Evolutionary conservation across 345 rosid species (phyloP).

Genomic region (Salix exigua): DNA sequence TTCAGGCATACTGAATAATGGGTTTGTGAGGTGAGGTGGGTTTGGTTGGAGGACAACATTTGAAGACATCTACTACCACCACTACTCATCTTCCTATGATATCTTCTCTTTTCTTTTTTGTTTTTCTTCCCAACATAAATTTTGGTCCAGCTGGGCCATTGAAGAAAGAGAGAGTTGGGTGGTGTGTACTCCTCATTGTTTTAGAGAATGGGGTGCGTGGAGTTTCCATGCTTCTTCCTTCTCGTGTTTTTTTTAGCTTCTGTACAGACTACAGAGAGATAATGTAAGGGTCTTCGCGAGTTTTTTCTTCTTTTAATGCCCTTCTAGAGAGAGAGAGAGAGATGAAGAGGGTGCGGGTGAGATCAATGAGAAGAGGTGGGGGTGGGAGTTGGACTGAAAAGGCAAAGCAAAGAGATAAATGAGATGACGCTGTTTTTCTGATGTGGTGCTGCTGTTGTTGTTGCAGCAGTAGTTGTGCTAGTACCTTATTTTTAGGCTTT

Average conservation of each 20-base stretch:
- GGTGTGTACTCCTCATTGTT: constrained; percentile 32
- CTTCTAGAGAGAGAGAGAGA: neutral
- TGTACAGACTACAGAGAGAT: constrained; percentile 9
- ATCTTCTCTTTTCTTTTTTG: constrained; percentile 20
- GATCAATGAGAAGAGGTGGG: neutral
- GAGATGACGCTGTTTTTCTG: constrained; percentile 33
- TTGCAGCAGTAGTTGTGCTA: constrained; percentile 16
- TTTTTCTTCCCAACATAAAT: constrained; percentile 21
- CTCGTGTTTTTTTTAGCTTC: neutral
- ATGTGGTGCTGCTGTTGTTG: constrained; percentile 11
- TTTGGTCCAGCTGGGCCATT: constrained; percentile 68
- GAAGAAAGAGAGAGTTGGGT: constrained; percentile 31
- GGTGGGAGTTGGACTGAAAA: constrained; percentile 10
- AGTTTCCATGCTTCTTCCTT: constrained; percentile 30
- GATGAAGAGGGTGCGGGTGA: neutral
- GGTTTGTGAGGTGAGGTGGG: constrained; percentile 34
- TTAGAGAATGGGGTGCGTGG: constrained; percentile 13
- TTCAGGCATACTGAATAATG: constrained; percentile 31
- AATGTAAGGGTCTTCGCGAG: neutral
- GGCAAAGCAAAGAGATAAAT: constrained; percentile 20
- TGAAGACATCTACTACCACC: constrained; percentile 24
- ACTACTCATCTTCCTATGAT: neutral
- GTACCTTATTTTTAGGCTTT: constrained; percentile 28
- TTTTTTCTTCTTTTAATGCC: neutral
- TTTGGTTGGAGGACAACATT: constrained; percentile 46